A percentile compares a stretch with the other conserved stretches of the same genome.
These are phyloP conservation scores for Saxophila tyrrhenica DNA, from an alignment of 495 filamentous ascomycete species.

Conservation along the genomic window DNA sequence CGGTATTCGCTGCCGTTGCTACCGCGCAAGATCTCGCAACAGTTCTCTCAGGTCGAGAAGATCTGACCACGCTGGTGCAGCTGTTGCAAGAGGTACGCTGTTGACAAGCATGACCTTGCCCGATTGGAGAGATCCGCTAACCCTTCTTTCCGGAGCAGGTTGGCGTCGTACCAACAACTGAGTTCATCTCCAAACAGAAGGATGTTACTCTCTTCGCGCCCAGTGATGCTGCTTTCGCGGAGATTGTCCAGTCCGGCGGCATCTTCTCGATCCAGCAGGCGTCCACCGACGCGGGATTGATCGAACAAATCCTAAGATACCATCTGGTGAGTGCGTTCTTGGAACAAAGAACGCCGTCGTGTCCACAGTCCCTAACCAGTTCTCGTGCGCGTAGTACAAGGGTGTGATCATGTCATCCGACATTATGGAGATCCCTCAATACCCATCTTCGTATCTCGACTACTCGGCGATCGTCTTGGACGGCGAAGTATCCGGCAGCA, in stretches of 20 bases:
- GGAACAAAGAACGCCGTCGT: no score
- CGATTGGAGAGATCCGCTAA: no score
- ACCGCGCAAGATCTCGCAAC: constrained; percentile 1
- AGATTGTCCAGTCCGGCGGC: background rate
- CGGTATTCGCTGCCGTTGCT: constrained; percentile 1
- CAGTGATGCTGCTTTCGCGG: constrained; percentile 6
- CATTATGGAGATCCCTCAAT: background rate
- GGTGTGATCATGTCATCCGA: background rate
- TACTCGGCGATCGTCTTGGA: background rate
- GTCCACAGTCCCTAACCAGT: no score
- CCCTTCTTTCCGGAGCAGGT: no score
- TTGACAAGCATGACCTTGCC: background rate
- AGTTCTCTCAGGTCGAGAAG: background rate
- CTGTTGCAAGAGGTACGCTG: background rate
- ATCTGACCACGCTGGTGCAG: background rate
- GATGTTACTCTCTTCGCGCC: constrained; percentile 15
- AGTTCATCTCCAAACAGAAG: background rate
- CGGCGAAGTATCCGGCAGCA: constrained; percentile 3
- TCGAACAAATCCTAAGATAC: constrained; percentile 2
- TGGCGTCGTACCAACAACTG: background rate
- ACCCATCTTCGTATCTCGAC: background rate
- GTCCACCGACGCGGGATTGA: background rate
- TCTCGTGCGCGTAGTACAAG: no score
- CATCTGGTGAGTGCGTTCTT: constrained; percentile 1
- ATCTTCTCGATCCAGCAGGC: constrained; percentile 6